Conservation (phyloP, 495 filamentous ascomycete genomes). For the Neurospora tetrasperma region DNA sequence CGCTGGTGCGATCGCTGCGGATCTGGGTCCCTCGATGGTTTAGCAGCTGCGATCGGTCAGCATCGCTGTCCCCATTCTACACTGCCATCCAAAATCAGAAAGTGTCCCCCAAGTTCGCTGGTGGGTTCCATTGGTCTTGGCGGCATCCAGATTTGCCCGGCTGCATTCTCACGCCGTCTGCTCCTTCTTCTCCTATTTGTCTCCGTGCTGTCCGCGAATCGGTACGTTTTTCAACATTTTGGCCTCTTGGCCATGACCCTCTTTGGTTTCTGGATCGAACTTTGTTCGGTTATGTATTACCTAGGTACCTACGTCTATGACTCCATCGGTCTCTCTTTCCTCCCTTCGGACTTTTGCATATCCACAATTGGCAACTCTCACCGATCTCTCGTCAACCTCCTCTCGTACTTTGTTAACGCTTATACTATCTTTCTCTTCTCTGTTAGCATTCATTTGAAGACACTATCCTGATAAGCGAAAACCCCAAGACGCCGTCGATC, state of each 20-base stretch:
- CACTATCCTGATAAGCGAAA: background rate
- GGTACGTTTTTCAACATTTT: background rate
- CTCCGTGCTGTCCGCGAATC: background rate
- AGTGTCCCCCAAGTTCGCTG: too few species aligned
- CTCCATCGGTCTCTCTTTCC: background rate
- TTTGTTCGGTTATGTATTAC: too few species aligned
- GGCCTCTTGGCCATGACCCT: background rate
- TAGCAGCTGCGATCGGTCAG: constrained; percentile 1
- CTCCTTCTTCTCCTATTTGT: background rate
- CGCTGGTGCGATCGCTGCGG: background rate
- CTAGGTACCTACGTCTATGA: background rate
- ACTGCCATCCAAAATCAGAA: background rate
- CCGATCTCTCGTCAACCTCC: background rate
- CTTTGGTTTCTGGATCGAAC: background rate
- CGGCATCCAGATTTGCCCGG: constrained; percentile 2
- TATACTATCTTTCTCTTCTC: background rate
- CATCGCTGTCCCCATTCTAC: background rate
- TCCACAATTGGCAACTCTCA: background rate
- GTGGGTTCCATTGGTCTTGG: background rate
- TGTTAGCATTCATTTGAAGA: background rate
- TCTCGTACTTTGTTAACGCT: background rate
- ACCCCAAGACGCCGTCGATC: background rate
- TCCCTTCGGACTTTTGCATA: background rate
- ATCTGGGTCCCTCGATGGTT: background rate
- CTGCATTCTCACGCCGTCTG: background rate